Evolutionary conservation across 179 eudicot species (phyloP).

Genomic region (Beta lomatogona): DNA sequence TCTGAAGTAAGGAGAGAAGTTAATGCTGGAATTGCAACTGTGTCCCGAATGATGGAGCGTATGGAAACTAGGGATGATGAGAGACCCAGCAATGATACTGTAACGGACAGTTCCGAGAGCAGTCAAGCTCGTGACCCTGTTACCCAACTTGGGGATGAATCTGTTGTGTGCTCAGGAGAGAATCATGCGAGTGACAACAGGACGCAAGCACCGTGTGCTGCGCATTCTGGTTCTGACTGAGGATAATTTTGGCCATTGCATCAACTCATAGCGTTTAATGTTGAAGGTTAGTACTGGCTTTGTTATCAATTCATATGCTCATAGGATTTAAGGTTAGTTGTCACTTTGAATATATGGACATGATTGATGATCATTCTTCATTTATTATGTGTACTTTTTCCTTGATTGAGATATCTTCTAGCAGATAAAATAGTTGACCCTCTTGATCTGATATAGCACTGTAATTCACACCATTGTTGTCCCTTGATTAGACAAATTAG

Average conservation of each 20-base stretch:
- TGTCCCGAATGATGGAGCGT: conserved; percentile 77
- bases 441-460: too few relatives aligned
- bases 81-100: conserved; percentile 40
- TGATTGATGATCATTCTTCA: neutral
- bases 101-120: conserved; percentile 46
- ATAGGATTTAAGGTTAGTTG: too few relatives aligned
- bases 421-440: neutral
- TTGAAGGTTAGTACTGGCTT: conserved; percentile 43
- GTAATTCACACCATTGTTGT: too few relatives aligned
- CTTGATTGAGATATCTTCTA: neutral
- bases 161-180: conserved; percentile 18
- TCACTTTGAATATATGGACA: too few relatives aligned
- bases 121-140: conserved; percentile 36
- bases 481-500: too few relatives aligned
- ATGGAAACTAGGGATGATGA: conserved; percentile 54
- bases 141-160: conserved; percentile 34
- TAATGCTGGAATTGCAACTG: conserved; percentile 58
- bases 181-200: conserved; percentile 35
- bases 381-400: neutral
- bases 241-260: conserved; percentile 23
- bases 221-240: conserved; percentile 51
- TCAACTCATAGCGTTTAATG: conserved; percentile 34
- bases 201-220: conserved; percentile 42
- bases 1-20: conserved; percentile 64
- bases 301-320: neutral